Evolutionary conservation across 192 early-diverging fungal genomes (phyloP).

Genomic region (Chytriomyces hyalinus): DNA sequence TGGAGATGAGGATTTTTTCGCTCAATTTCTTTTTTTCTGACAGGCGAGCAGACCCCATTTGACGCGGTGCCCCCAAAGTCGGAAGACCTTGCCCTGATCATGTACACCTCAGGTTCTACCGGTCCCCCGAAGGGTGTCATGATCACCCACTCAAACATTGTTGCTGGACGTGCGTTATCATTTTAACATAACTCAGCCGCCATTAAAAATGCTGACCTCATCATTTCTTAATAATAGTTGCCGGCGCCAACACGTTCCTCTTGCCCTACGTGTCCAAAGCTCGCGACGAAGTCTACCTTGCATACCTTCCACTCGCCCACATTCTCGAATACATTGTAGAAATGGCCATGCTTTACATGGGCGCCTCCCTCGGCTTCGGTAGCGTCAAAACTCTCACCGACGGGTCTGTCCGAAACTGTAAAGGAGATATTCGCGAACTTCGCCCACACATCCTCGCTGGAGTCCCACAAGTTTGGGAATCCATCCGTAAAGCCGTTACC

Average conservation of each 20-base stretch:
- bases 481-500: constrained; percentile 67
- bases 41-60: constrained; percentile 59
- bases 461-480: constrained; percentile 64
- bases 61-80: constrained; percentile 64
- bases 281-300: no score
- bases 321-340: constrained; percentile 91
- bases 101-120: constrained; percentile 86
- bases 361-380: constrained; percentile 69
- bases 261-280: constrained; percentile 70
- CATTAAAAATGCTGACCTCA: neutral
- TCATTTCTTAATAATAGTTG: neutral
- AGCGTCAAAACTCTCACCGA: constrained; percentile 72
- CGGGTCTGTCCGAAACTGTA: constrained; percentile 31
- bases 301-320: constrained; percentile 87
- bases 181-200: neutral
- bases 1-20: neutral
- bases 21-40: constrained; percentile 57
- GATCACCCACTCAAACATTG: constrained; percentile 80
- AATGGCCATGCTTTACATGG: constrained; percentile 58
- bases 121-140: constrained; percentile 84
- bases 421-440: constrained; percentile 66
- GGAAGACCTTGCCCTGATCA: constrained; percentile 76
- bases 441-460: constrained; percentile 72
- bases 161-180: constrained; percentile 59
- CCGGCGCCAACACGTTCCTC: constrained; percentile 47